These are phyloP conservation scores for Vinca major DNA, from an alignment of 305 asterid genomes.

Conservation along the genomic window DNA sequence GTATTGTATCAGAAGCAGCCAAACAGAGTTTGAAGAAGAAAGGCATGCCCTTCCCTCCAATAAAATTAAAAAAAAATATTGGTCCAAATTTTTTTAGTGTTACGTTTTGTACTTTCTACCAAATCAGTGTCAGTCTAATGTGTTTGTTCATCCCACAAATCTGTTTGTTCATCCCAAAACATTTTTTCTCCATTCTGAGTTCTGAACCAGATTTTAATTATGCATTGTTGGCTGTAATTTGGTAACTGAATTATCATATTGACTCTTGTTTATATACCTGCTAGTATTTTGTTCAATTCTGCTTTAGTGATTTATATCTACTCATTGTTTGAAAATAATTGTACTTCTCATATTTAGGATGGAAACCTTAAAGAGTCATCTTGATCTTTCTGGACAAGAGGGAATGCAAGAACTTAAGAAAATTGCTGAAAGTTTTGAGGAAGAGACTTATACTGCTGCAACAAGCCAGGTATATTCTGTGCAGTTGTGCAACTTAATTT, in stretches of 20 bases:
- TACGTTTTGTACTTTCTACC: too few species aligned
- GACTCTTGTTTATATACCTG: background rate
- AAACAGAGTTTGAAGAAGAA: too few species aligned
- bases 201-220: too few species aligned
- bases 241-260: background rate
- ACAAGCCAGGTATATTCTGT: slow-evolving; percentile 48
- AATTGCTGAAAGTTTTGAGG: slow-evolving; percentile 64
- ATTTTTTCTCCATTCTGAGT: background rate
- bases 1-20: too few species aligned
- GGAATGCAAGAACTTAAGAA: slow-evolving; percentile 57
- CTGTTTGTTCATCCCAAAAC: too few species aligned
- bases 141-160: too few species aligned
- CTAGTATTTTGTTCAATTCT: background rate
- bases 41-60: too few species aligned
- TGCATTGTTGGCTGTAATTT: background rate
- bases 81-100: too few species aligned
- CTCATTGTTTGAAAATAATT: background rate
- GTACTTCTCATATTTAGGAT: slow-evolving; percentile 30
- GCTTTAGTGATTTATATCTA: slow-evolving; percentile 1
- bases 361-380: slow-evolving; percentile 62
- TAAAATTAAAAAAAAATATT: too few species aligned
- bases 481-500: background rate
- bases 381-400: slow-evolving; percentile 57
- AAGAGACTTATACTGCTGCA: slow-evolving; percentile 53
- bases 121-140: too few species aligned